Percentiles rank a stretch among this genome's conserved stretches.
These are phyloP conservation scores for Naganishia friedmannii DNA, from an alignment of 768 basidiomycete species.

Conservation along the genomic window DNA sequence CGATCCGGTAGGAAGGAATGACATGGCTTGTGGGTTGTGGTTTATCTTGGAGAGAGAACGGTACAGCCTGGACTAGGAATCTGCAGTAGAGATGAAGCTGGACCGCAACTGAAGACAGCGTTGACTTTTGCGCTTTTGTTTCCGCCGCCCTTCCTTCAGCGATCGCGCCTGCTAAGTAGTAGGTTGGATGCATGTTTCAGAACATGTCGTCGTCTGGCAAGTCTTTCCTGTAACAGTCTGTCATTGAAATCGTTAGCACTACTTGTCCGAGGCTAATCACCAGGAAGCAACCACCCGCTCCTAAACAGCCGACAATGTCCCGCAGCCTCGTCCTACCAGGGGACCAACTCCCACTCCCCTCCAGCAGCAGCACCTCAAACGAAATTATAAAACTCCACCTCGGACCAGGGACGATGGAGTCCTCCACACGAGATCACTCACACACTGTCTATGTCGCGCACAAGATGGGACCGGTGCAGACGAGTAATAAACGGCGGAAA, in stretches of 20 bases:
- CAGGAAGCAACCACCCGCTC: neutral
- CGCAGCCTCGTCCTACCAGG: constrained; percentile 10
- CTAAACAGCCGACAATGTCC: neutral
- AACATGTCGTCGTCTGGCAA: no score
- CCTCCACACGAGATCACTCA: neutral
- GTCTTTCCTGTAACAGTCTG: no score
- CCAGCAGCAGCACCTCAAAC: no score
- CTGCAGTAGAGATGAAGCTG: no score
- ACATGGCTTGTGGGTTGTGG: neutral
- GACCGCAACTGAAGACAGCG: no score
- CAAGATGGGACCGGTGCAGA: constrained; percentile 37
- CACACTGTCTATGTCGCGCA: constrained; percentile 35
- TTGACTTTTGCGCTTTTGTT: constrained; percentile 22
- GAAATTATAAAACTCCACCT: constrained; percentile 19
- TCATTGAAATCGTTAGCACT: no score
- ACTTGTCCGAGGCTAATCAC: no score
- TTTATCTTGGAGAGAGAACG: no score
- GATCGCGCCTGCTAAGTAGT: constrained; percentile 19
- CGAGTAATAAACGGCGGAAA: constrained; percentile 38
- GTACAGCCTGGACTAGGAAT: no score
- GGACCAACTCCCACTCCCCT: constrained; percentile 14
- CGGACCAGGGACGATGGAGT: neutral
- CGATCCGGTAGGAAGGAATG: neutral
- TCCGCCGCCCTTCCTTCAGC: neutral
- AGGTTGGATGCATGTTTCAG: neutral